Base-by-base conservation (phyloP, 805 yeast species). In the Hanseniaspora jakobsenii region DNA sequence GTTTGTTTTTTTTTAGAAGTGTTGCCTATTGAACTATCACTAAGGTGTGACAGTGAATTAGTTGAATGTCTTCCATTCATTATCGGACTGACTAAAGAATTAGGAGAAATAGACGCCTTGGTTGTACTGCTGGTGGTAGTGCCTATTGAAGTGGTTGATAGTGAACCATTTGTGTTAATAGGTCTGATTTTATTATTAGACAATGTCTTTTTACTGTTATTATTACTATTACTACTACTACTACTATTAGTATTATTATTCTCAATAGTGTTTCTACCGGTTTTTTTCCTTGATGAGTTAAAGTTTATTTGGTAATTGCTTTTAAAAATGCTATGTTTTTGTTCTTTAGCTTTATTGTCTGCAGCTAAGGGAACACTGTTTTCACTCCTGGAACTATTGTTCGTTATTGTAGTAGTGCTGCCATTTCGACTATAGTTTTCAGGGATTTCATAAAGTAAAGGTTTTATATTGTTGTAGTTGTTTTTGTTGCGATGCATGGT, bases 241-340 rank as follows among this genome's bases (percentile, higher is more conserved):
- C 10, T 24, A 24, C 10, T 24, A 27, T 27, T 7, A 27, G 4
- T 12, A 27, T 27, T 21, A 12, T 12, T 14, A 12, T 27, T 27
- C 9, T 27, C n/a, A 27, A 8, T 27, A 14, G 6, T 21, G 28
- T 34, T 34, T 13, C 21, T 21, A 12, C 14, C 4, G 7, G 6
- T 14, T 6, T 34, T 34, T 4, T 13, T 9, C 3, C n/a, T 22
- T 12, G 37, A 22, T 4, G 37, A 34, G 12, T 41, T 35, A 21
- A 41, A 41, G n/a, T 37, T 41, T 7, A 41, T 41, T 35, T 41
- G 39, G 18, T 41, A 41, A 21, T 41, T 41, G 17, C 37, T 41
- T 17, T 41, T 41, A 21, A 41, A 41, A 3, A 41, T 17, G 9
- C 39, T 19, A 3, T 22, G 12, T 24, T 24, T 24, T 7, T 7